Conservation (phyloP, 192 early-diverging fungal genomes). For the Coemansia sp. region DNA sequence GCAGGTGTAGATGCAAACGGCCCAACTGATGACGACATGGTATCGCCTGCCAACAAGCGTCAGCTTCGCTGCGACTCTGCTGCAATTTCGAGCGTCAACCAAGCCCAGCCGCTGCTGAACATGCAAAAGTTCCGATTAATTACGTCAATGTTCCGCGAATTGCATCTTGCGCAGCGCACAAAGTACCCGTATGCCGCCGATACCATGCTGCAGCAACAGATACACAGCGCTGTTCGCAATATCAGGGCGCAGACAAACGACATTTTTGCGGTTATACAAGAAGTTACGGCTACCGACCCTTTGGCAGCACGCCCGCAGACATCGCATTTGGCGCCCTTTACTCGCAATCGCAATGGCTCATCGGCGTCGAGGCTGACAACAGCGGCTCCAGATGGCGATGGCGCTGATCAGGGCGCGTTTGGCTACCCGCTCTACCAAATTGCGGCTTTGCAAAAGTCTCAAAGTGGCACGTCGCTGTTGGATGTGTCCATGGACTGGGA, state of each 20-base stretch:
- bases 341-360: constrained; percentile 40
- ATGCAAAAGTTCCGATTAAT: constrained; percentile 56
- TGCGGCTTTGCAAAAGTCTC: constrained; percentile 35
- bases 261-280: constrained; percentile 42
- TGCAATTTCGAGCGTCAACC: constrained; percentile 40
- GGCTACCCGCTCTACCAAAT: constrained; percentile 53
- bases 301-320: constrained; percentile 21
- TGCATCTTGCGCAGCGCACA: constrained; percentile 51
- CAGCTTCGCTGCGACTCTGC: constrained; percentile 34
- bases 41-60: background rate
- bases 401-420: constrained; percentile 21
- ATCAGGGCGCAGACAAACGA: constrained; percentile 52
- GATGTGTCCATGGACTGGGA: constrained; percentile 51
- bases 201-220: constrained; percentile 52
- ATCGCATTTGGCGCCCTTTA: constrained; percentile 20
- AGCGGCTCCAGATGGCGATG: background rate
- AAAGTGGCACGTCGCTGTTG: constrained; percentile 19
- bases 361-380: constrained; percentile 27
- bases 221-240: constrained; percentile 51
- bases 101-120: constrained; percentile 53
- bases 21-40: background rate
- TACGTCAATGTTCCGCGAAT: constrained; percentile 54
- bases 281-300: constrained; percentile 29
- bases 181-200: constrained; percentile 53
- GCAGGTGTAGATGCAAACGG: background rate